Evolutionary conservation across 768 basidiomycete genomes (phyloP), one percentile per base, ranked within the genome.

Genomic region (Boletus sp.): DNA sequence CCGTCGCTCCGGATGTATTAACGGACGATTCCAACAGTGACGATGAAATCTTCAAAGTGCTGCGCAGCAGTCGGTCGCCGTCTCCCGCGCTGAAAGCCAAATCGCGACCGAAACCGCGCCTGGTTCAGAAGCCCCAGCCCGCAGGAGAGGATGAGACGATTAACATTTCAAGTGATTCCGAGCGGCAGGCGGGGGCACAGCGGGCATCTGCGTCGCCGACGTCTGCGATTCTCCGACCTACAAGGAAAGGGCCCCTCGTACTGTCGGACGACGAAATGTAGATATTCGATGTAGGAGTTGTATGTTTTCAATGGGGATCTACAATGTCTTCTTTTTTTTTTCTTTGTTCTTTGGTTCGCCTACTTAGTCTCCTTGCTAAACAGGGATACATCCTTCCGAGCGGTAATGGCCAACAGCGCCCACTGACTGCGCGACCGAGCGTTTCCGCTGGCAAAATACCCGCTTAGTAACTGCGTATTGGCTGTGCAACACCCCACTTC

Each of bases 181-280:
- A 64, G 42, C 49, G 32, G 48, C 50, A 28, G 53, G 50, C 14
- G 50, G 42, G 35, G 44, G 40, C 17, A 28, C 52, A 24, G 29
- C 47, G 24, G 30, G 37, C 15, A 11, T n/a, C 3, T 1, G 28
- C 10, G 28, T 41, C 58, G 36, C 33, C 53, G 42, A 61, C 54
- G 28, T 32, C 56, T 49, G 42, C 41, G 41, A 64, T 39, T 37
- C 40, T 48, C 33, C 68, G 59, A 55, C 46, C 61, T 24, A 14
- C 49, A 36, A 67, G 64, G 60, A 74, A 68, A 50, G 64, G 68
- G 20, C 68, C 68, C 2, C 40, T 75, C 12, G 67, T 78, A 33
- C 52, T 77, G 32, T 77, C 75, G 36, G 76, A 77, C 51, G 76
- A 78, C n/a, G 76, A 74, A 33, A 20, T 50, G 53, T 71, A 68